Evolutionary conservation across 2,329 filamentous ascomycete genomes (phyloP), one percentile per base, ranked within the genome.

Genomic region (Chaetothyriales sp.): DNA sequence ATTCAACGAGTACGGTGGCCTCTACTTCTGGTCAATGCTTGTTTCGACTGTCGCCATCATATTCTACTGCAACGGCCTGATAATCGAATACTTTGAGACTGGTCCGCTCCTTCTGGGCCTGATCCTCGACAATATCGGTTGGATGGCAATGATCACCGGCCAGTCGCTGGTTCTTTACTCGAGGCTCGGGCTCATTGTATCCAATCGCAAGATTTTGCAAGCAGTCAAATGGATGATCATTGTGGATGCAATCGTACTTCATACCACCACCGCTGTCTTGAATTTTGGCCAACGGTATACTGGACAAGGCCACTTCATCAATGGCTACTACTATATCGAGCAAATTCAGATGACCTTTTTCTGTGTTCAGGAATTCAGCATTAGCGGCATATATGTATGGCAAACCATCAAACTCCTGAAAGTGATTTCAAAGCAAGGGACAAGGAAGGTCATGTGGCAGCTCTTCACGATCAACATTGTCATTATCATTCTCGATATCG

Each of bases 111-210:
- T 52, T 18, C 9, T 44, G 2, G 54, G 48, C 1, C 65, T 69
- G 3, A 69, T 70, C 4, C 56, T 75, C 4, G 63, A 76, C 20
- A 69, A 69, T n/a, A 54, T 82, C 51, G 79, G 77, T 9, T 77
- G 80, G 75, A 76, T 74, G 62, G 59, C 67, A 1, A 81, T 82
- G 77, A 74, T 83, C 0, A 80, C 78, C 1, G 80, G 80, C 0
- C 77, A 82, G 61, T 74, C 75, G 0, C 59, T 82, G 10, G 80
- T 83, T 1, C 67, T 83, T 1, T 83, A 78, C 67, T 82, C 78
- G 0, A 72, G 80, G 5, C 70, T 83, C 0, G 78, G 82, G 60
- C 69, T 83, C 1, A 70, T 83, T 9, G 66, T 79, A 2, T 72
- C 72, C 15, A 75, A 78, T 44, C 67, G 70, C 5, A 63, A 37